phyloP scores from a whole-genome alignment of 805 yeast species.

The Pachysolen tannophilus region DNA sequence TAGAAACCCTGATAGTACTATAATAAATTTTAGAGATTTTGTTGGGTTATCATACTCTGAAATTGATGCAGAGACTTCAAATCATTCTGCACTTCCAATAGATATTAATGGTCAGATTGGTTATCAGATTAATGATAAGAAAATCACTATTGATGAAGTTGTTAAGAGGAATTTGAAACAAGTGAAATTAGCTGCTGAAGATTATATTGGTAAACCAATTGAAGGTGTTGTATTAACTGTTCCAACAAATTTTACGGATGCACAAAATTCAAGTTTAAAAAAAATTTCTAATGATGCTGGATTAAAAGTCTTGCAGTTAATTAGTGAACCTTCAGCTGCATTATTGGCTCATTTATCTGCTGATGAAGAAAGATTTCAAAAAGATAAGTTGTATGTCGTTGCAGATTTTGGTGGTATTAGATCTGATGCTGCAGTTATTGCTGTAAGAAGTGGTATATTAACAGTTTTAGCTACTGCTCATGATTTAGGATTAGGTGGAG shows the following conservation, averaged over 20 bases:
- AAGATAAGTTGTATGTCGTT: slow-evolving; percentile 79
- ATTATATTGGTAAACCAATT: slow-evolving; percentile 74
- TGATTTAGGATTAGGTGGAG: slow-evolving; percentile 81
- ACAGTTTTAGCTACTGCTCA: slow-evolving; percentile 84
- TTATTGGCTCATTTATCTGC: slow-evolving; percentile 67
- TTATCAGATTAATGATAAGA: slow-evolving; percentile 50
- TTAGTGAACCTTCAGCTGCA: slow-evolving; percentile 91
- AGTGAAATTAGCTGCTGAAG: slow-evolving; percentile 83
- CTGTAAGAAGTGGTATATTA: slow-evolving; percentile 90
- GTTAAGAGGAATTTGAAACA: slow-evolving; percentile 77
- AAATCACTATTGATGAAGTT: slow-evolving; percentile 66
- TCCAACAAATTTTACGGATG: slow-evolving; percentile 79
- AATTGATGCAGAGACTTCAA: slow-evolving; percentile 58
- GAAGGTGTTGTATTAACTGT: slow-evolving; percentile 84
- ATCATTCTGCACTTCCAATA: slow-evolving; percentile 60
- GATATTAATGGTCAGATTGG: slow-evolving; percentile 59
- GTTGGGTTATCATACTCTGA: slow-evolving; percentile 69
- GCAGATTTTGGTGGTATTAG: slow-evolving; percentile 96
- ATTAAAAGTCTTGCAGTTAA: slow-evolving; percentile 73
- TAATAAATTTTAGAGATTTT: slow-evolving; percentile 88
- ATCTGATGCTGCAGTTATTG: slow-evolving; percentile 89
- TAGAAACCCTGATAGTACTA: slow-evolving; percentile 83
- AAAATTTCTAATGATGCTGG: slow-evolving; percentile 64
- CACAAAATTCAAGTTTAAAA: slow-evolving; percentile 58
- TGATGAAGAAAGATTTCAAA: slow-evolving; percentile 35